A percentile compares a stretch with the other conserved stretches of the same genome.
Evolutionary conservation across 192 early-diverging fungal genomes (phyloP).

Genomic region (Coemansia sp.): DNA sequence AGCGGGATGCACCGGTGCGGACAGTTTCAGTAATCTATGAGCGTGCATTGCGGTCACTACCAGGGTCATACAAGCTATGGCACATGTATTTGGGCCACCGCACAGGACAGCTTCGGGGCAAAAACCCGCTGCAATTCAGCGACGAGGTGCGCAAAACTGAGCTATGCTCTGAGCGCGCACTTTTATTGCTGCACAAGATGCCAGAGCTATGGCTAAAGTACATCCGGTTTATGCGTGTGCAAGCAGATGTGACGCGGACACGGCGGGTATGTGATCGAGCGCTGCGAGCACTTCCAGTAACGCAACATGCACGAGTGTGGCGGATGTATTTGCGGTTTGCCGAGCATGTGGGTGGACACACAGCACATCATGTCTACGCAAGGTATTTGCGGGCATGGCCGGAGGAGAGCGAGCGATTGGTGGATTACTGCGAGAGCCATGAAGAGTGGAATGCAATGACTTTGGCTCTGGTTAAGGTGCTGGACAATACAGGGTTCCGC

Average conservation of each 20-base stretch:
- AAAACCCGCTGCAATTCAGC: constrained; percentile 56
- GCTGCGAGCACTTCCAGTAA: constrained; percentile 82
- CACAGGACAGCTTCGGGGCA: constrained; percentile 7
- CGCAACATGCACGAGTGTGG: constrained; percentile 93
- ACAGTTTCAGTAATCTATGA: constrained; percentile 73
- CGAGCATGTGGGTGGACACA: constrained; percentile 71
- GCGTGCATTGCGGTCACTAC: constrained; percentile 80
- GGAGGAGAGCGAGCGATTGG: constrained; percentile 68
- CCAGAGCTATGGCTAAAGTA: constrained; percentile 91
- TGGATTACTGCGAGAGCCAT: constrained; percentile 65
- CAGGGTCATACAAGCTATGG: constrained; percentile 97
- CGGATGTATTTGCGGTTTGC: constrained; percentile 80
- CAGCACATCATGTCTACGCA: constrained; percentile 73
- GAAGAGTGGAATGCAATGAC: constrained; percentile 79
- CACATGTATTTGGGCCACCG: constrained; percentile 79
- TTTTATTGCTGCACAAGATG: constrained; percentile 95
- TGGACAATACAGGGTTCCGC: constrained; percentile 55
- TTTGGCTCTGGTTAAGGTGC: constrained; percentile 60
- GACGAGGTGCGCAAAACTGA: constrained; percentile 66
- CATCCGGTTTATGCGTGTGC: constrained; percentile 61
- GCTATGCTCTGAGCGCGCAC: constrained; percentile 78
- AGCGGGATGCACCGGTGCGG: constrained; percentile 51
- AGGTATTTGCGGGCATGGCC: constrained; percentile 87
- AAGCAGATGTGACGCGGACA: constrained; percentile 64
- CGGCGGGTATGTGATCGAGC: constrained; percentile 90